Percentiles rank a stretch among this genome's conserved stretches.
These are phyloP conservation scores for Trichosporon faecale DNA, from an alignment of 1,284 basidiomycete genomes.

Conservation along the genomic window DNA sequence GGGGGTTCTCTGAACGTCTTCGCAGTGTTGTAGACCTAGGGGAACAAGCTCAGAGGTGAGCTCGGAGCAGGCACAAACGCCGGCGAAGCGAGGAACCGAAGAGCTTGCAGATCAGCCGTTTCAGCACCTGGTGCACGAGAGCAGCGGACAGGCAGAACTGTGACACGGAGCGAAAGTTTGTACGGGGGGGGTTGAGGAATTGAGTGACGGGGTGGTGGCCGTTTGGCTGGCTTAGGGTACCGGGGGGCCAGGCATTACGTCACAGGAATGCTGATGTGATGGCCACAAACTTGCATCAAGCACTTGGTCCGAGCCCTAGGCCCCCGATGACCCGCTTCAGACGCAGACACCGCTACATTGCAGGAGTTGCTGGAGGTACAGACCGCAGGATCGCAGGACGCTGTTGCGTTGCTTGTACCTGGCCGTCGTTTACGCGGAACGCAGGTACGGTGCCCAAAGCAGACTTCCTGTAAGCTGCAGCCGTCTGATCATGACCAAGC, in stretches of 20 bases:
- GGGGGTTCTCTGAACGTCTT: too few species aligned
- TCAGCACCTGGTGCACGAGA: too few species aligned
- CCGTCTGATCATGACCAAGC: background rate
- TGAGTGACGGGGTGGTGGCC: background rate
- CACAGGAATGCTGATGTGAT: conserved; percentile 2
- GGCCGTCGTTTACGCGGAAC: background rate
- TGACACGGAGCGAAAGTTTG: background rate
- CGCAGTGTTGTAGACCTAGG: too few species aligned
- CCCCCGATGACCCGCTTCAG: background rate
- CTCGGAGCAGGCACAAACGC: too few species aligned
- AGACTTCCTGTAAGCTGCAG: background rate
- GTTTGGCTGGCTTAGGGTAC: background rate
- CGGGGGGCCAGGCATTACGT: background rate
- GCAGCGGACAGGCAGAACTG: too few species aligned
- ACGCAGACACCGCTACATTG: too few species aligned
- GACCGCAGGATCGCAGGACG: too few species aligned
- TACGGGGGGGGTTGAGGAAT: background rate
- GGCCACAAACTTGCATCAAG: background rate
- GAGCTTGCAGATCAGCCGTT: too few species aligned
- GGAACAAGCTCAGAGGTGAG: too few species aligned
- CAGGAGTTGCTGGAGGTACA: too few species aligned
- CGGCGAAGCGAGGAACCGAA: too few species aligned
- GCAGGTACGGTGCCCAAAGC: background rate
- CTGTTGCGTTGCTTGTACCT: background rate
- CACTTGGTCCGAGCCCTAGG: background rate